phyloP scores from a whole-genome alignment of 2,329 filamentous ascomycete species.

The Stagonosporopsis cucurbitacearum region DNA sequence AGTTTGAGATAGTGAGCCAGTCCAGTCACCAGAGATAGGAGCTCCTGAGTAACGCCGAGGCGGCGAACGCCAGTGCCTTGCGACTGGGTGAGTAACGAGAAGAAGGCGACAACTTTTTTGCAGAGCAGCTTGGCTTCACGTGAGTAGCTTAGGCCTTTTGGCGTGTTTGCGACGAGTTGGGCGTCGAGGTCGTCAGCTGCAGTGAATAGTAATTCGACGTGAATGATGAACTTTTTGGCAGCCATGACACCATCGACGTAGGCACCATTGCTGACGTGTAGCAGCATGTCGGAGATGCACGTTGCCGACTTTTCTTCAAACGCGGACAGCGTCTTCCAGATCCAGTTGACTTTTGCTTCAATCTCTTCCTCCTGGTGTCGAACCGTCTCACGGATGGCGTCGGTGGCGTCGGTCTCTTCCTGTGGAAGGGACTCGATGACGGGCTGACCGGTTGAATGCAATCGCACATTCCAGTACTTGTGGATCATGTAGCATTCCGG shows the following conservation, averaged over 20 bases:
- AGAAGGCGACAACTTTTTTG: conserved; percentile 99
- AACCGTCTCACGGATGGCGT: conserved; percentile 75
- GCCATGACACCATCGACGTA: conserved; percentile 95
- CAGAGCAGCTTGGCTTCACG: conserved; percentile 98
- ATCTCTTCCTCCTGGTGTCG: conserved; percentile 89
- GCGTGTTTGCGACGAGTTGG: conserved; percentile 70
- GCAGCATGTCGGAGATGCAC: conserved; percentile 98
- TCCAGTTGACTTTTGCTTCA: conserved; percentile 96
- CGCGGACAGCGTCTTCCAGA: conserved; percentile 96
- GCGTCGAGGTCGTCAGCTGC: conserved; percentile 85
- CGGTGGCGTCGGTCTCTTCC: conserved; percentile 63
- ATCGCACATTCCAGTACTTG: conserved; percentile 98
- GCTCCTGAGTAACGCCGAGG: conserved; percentile 93
- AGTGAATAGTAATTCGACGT: conserved; percentile 90
- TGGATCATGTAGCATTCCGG: conserved; percentile 99
- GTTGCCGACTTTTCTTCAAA: conserved; percentile 98
- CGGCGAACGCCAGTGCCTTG: conserved; percentile 90
- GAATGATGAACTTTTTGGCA: conserved; percentile 93
- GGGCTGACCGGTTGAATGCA: conserved; percentile 58
- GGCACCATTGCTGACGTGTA: conserved; percentile 96
- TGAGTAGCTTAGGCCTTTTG: conserved; percentile 88
- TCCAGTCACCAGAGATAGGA: conserved; percentile 96
- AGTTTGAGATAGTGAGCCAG: conserved; percentile 97
- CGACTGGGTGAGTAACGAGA: conserved; percentile 90
- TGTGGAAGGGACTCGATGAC: conserved; percentile 43